Conservation (phyloP, 768 basidiomycete species). For the Rhodotorula graminis region DNA sequence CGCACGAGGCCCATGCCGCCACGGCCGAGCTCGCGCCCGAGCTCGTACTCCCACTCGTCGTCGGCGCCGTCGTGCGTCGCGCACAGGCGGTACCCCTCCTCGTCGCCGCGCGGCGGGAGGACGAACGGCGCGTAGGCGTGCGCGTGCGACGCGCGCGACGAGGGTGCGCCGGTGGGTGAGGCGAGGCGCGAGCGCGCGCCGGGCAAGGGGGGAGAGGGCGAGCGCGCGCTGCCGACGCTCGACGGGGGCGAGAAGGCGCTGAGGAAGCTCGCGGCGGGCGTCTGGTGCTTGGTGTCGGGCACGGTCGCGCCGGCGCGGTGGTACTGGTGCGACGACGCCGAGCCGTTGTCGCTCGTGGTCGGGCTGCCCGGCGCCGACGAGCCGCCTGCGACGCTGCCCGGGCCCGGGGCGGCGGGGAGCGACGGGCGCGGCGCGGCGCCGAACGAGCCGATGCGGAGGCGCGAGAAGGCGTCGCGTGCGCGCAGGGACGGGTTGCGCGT, state of each 20-base stretch:
- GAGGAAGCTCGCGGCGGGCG: slow-evolving; percentile 40
- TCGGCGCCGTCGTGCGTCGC: slow-evolving; percentile 14
- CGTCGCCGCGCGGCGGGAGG: background rate
- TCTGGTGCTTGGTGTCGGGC: slow-evolving; percentile 21
- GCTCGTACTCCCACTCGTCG: slow-evolving; percentile 30
- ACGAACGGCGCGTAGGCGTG: background rate
- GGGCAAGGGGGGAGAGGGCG: background rate
- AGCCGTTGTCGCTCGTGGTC: background rate
- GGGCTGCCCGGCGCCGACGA: background rate
- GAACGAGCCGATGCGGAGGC: slow-evolving; percentile 22
- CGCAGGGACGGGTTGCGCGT: slow-evolving; percentile 18
- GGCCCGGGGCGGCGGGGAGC: background rate
- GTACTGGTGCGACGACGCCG: no score
- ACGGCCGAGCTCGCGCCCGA: slow-evolving; percentile 32
- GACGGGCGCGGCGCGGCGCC: background rate
- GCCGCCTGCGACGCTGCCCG: background rate
- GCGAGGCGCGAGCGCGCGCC: background rate
- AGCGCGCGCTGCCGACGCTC: background rate
- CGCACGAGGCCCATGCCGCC: slow-evolving; percentile 41
- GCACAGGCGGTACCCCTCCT: background rate
- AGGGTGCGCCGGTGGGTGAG: background rate
- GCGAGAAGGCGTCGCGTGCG: slow-evolving; percentile 19
- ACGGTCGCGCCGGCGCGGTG: no score
- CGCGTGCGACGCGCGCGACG: no score
- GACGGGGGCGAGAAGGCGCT: slow-evolving; percentile 30